phyloP scores from a whole-genome alignment of 768 basidiomycete species.

The Tulasnella calospora region DNA sequence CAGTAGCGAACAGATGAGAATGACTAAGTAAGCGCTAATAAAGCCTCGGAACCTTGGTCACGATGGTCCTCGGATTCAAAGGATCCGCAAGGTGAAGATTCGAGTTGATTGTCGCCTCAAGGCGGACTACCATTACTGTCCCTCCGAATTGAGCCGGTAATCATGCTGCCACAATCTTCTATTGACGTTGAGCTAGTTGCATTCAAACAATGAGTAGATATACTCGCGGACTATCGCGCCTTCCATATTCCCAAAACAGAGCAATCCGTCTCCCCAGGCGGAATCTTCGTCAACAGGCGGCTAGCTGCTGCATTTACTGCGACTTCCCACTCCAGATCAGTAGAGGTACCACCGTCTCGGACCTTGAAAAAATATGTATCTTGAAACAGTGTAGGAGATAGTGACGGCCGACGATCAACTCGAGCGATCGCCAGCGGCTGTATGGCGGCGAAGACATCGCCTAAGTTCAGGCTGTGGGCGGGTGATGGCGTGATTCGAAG shows the following conservation, averaged over 20 bases:
- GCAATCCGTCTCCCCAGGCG: neutral
- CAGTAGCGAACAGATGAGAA: too few relatives aligned
- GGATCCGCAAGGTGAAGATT: too few relatives aligned
- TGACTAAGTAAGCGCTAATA: too few relatives aligned
- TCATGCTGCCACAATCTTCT: neutral
- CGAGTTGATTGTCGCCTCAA: neutral
- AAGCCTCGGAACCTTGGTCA: too few relatives aligned
- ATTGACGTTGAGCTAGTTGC: neutral
- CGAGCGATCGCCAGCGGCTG: conserved; percentile 4
- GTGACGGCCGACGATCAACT: conserved; percentile 21
- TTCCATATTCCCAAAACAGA: neutral
- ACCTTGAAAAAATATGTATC: conserved; percentile 22
- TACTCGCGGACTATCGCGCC: neutral
- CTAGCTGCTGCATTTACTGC: neutral
- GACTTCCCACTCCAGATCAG: neutral
- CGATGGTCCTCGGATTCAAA: too few relatives aligned
- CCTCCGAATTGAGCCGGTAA: neutral
- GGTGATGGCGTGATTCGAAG: conserved; percentile 16
- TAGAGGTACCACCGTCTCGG: neutral
- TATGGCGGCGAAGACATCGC: neutral
- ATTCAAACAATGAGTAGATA: neutral
- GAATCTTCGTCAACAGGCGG: neutral
- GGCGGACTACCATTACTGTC: neutral
- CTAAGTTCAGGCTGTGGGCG: neutral
- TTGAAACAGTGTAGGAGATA: conserved; percentile 12